Evolutionary conservation across 345 rosid genomes (phyloP), one percentile per base, ranked within the genome.

Genomic region (Salix brachista): DNA sequence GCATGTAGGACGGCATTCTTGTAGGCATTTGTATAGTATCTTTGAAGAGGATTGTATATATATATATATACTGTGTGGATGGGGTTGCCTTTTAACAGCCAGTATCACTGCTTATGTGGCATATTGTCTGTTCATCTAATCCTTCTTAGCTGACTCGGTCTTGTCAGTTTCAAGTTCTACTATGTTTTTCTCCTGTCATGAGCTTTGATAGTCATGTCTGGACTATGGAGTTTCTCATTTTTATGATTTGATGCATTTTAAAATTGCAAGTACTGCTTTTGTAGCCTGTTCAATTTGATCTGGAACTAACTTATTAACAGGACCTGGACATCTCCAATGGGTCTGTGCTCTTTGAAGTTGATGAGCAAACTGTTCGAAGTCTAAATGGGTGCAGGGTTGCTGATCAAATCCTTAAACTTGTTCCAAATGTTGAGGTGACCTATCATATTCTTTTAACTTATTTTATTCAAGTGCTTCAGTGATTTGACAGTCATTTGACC

Each of bases 351-450:
- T 50, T 16, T 54, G 68, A 70, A 17, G 39, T 80, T 50, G 82
- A 80, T 75, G 78, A 75, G 79, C 78, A 64, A 65, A 75, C 78
- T 50, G 79, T 80, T 75, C 75, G 79, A 56, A 78, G 81, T 69
- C 81, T 82, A 11, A 82, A 78, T 75, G 84, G 84, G 7, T 78
- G 81, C 30, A 78, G 82, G 65, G 84, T 82, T 54, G 76, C 84
- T 11, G 84, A 82, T 64, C 79, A 70, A 71, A 82, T 82, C 66
- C 75, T 82, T 60, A 75, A 70, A 52, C 78, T 82, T 46, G 81
- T 82, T 21, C 84, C 79, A 25, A 65, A 70, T 70, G 36, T 70
- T 36, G 69, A 78, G 80, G 74, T 74, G 71, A 68, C 34, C 28
- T 19, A 17, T 4, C 65, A 36, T 72, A 16, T 26, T 23, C 62